Base-by-base conservation (phyloP, 257 asterid species). In the Nicotiana otophora region DNA sequence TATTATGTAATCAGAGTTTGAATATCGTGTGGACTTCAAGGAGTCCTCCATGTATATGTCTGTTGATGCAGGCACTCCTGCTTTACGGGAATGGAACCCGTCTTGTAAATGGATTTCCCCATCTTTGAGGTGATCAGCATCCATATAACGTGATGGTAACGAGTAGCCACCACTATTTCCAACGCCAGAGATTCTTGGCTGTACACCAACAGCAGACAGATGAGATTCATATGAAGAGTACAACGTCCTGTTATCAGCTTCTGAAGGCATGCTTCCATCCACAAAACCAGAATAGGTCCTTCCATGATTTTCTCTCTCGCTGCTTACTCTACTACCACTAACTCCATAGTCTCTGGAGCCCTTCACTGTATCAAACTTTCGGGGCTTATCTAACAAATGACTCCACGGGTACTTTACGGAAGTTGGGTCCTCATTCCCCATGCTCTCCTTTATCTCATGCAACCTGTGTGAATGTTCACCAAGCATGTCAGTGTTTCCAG, bases 211-310 rank as follows among this genome's bases (percentile, higher is more conserved):
- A 82, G 85, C 87, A 82, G 63, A 67, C 4, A 81, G 77, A 82
- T 85, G 88, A 15, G 91, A 78, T 48, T 81, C 83, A 30, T 86
- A 89, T 64, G 86, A 66, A 64, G 88, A 82, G 82, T 61, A 81
- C 84, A 80, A 80, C 69, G 86, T 83, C 82, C 82, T 89, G 78
- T 82, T 86, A 82, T 85, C 94, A 85, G 85, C 78, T 82, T 89
- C 88, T 7, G 70, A 9, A 36, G 86, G 64, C 61, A 83, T 77
- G 53, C 83, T 84, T 54, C 74, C 39, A 62, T 80, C 85, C 79
- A 67, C 77, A n/a, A 81, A 66, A 80, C 84, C 89, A 57, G 69
- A 55, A 82, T 58, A 86, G 53, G 33, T 80, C 82, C 36, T 83
- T 20, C 51, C 55, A 7, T 39, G 36, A 81, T 84, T 83, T 74